Conservation (phyloP, 176 grass and related monocot genomes). For the Triticum timopheevii region DNA sequence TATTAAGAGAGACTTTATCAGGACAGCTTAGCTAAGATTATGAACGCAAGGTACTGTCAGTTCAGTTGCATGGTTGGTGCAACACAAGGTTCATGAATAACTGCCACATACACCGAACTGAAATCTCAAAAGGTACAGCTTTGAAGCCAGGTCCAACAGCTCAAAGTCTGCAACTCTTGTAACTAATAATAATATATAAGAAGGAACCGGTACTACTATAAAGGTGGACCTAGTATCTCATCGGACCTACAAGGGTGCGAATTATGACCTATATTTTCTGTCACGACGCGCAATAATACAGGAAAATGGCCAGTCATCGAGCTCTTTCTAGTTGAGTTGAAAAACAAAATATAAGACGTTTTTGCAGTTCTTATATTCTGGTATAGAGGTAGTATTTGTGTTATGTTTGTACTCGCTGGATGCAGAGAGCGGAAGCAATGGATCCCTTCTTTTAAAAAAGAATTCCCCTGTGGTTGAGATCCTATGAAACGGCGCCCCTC, state of each 20-base stretch:
- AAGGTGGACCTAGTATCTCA: neutral
- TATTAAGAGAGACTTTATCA: neutral
- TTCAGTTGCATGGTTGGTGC: slow-evolving; percentile 1
- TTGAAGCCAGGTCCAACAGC: neutral
- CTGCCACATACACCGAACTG: neutral
- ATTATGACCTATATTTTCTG: neutral
- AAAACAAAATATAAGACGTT: too few relatives aligned
- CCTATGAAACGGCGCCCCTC: neutral
- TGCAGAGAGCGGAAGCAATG: neutral
- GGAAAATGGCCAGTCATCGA: neutral
- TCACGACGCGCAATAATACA: neutral
- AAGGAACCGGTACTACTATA: neutral
- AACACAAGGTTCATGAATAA: slow-evolving; percentile 3
- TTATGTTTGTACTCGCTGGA: neutral
- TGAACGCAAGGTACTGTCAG: neutral
- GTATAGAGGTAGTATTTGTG: neutral
- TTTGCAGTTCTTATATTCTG: too few relatives aligned
- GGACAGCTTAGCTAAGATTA: neutral
- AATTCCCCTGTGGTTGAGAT: neutral
- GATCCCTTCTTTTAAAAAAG: neutral
- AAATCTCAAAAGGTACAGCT: neutral
- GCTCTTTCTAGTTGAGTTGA: too few relatives aligned
- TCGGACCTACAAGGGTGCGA: neutral
- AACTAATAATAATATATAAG: neutral
- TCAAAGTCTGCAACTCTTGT: neutral